Percentiles rank a stretch among this genome's conserved stretches.
Conservation (phyloP, 1,284 basidiomycete genomes). For the Trichosporon sp. region DNA sequence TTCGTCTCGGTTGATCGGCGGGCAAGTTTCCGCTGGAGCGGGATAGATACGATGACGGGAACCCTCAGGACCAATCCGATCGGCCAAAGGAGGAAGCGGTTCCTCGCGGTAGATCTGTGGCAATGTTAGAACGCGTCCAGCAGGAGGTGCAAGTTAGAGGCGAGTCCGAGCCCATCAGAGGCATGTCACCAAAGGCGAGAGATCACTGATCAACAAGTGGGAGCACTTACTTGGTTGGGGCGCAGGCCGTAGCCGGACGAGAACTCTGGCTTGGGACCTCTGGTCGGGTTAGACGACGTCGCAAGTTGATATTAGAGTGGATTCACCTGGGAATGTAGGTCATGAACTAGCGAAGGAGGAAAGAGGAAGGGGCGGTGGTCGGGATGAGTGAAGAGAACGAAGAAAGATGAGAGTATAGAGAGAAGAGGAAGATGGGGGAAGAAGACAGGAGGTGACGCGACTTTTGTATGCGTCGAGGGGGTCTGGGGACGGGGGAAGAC, state of each 20-base stretch:
- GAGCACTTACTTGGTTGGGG: not conserved
- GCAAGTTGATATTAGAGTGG: not conserved
- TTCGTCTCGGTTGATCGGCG: constrained; percentile 23
- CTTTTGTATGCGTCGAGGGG: not conserved
- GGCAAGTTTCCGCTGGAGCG: constrained; percentile 21
- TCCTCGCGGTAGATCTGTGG: not conserved
- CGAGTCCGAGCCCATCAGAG: too few relatives aligned
- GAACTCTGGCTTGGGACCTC: constrained; percentile 1
- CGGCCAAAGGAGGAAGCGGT: constrained; percentile 20
- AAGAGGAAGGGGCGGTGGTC: not conserved
- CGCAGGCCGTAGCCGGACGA: constrained; percentile 24
- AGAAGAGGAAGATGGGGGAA: not conserved
- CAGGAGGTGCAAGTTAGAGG: too few relatives aligned
- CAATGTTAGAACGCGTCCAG: not conserved
- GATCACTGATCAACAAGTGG: too few relatives aligned
- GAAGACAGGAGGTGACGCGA: not conserved
- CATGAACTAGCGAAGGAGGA: not conserved
- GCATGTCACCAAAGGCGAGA: too few relatives aligned
- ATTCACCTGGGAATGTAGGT: not conserved
- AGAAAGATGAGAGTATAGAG: not conserved
- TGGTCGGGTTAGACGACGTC: not conserved
- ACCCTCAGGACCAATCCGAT: constrained; percentile 21
- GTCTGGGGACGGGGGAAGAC: not conserved
- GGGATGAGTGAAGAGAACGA: not conserved
- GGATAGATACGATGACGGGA: constrained; percentile 31